Evolutionary conservation across 768 basidiomycete species (phyloP).

Genomic region (Mycena venus): DNA sequence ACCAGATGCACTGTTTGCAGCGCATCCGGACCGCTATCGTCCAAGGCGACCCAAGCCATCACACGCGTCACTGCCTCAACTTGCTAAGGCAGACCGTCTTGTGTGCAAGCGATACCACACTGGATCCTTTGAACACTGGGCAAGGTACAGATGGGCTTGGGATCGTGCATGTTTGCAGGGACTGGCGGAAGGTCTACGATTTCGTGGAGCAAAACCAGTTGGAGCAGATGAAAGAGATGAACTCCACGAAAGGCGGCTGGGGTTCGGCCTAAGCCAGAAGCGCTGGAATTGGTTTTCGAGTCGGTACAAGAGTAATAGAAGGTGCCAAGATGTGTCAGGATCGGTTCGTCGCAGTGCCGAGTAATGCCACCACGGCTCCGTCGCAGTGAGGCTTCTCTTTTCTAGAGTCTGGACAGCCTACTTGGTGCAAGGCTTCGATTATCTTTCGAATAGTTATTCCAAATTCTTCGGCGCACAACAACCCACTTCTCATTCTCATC

Average conservation of each 20-base stretch:
- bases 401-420: too few species aligned
- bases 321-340: too few species aligned
- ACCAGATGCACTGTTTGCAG: conserved; percentile 50
- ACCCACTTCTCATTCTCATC: too few species aligned
- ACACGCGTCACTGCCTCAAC: conserved; percentile 48
- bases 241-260: background rate
- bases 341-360: too few species aligned
- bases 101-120: conserved; percentile 46
- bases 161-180: conserved; percentile 43
- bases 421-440: too few species aligned
- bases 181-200: conserved; percentile 43
- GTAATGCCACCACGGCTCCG: too few species aligned
- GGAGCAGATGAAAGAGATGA: conserved; percentile 19
- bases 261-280: too few species aligned
- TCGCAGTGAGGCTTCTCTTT: too few species aligned
- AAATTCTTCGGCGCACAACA: too few species aligned
- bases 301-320: too few species aligned
- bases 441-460: too few species aligned
- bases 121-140: conserved; percentile 43
- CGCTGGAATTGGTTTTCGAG: too few species aligned
- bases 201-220: conserved; percentile 39
- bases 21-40: conserved; percentile 41
- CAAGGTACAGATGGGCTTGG: conserved; percentile 41
- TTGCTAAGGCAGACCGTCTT: conserved; percentile 47
- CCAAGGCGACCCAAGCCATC: conserved; percentile 33